phyloP scores from a whole-genome alignment of 176 grass and related monocot genomes.

The Musa beccarii region DNA sequence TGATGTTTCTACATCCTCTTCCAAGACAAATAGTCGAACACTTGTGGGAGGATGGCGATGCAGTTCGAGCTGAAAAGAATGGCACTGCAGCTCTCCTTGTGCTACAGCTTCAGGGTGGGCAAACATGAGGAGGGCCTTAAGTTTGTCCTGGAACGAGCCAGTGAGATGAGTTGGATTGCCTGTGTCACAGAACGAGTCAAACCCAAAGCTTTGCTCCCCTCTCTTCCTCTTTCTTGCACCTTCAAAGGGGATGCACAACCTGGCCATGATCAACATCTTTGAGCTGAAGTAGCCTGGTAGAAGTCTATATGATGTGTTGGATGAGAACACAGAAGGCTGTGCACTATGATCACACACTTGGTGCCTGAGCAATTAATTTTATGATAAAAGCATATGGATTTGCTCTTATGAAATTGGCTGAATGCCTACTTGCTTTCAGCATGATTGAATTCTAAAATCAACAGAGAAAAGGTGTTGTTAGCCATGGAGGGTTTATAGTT shows the following conservation, averaged over 20 bases:
- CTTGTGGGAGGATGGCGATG: constrained; percentile 51
- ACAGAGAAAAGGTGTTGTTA: not conserved
- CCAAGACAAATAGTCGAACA: constrained; percentile 57
- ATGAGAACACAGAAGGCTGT: not conserved
- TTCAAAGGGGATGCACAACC: constrained; percentile 48
- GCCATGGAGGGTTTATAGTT: constrained; percentile 8
- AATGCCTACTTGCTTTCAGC: constrained; percentile 35
- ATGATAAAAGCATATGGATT: not conserved
- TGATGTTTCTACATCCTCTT: constrained; percentile 64
- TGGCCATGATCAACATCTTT: constrained; percentile 33
- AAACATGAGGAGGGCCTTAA: constrained; percentile 45
- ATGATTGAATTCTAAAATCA: constrained; percentile 36
- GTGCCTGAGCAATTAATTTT: constrained; percentile 34
- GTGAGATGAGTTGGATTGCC: constrained; percentile 55
- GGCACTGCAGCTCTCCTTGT: constrained; percentile 51
- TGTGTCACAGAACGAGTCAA: constrained; percentile 71
- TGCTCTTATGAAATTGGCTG: constrained; percentile 16
- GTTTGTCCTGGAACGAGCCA: constrained; percentile 61
- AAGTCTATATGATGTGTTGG: not conserved
- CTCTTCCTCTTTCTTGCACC: constrained; percentile 58
- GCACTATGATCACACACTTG: constrained; percentile 26
- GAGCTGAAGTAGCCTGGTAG: not conserved
- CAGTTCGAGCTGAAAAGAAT: constrained; percentile 77
- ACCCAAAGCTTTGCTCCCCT: constrained; percentile 52
- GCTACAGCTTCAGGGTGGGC: constrained; percentile 49